These are phyloP conservation scores for Gloeophyllum trabeum DNA, from an alignment of 768 basidiomycete genomes.

Conservation along the genomic window DNA sequence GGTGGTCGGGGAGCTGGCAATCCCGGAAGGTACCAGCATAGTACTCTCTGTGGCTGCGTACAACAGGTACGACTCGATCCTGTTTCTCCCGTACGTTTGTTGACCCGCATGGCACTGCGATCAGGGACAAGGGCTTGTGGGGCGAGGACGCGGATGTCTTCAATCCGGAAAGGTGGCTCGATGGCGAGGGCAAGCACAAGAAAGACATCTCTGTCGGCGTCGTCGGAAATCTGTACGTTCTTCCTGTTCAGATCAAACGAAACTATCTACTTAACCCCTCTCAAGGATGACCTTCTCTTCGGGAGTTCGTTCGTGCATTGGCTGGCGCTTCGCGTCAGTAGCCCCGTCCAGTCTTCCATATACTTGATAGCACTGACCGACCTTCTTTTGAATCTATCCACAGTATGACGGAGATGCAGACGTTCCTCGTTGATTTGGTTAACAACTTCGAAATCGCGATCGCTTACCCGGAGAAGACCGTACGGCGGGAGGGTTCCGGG, in stretches of 20 bases:
- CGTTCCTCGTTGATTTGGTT: neutral
- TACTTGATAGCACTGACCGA: too few relatives aligned
- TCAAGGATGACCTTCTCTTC: constrained; percentile 18
- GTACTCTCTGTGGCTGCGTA: constrained; percentile 5
- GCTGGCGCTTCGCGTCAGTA: constrained; percentile 21
- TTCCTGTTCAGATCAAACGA: neutral
- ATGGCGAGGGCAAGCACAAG: constrained; percentile 8
- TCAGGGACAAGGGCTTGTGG: too few relatives aligned
- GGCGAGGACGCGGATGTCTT: constrained; percentile 20
- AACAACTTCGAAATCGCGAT: neutral
- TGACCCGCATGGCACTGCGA: too few relatives aligned
- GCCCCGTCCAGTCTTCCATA: too few relatives aligned
- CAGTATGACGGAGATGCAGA: neutral
- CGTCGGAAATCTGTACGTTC: constrained; percentile 17
- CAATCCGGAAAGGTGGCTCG: constrained; percentile 18
- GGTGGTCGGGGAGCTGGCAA: constrained; percentile 9
- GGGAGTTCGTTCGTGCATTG: constrained; percentile 16
- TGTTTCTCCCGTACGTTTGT: neutral
- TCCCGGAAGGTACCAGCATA: constrained; percentile 11
- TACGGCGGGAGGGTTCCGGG: neutral
- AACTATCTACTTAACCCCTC: too few relatives aligned
- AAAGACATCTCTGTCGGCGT: constrained; percentile 14
- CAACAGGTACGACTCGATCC: constrained; percentile 1
- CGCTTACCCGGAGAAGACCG: neutral
- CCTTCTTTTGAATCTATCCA: too few relatives aligned